Base-by-base conservation (phyloP, 805 yeast species). In the Sugiyamaella qingdaonensis region DNA sequence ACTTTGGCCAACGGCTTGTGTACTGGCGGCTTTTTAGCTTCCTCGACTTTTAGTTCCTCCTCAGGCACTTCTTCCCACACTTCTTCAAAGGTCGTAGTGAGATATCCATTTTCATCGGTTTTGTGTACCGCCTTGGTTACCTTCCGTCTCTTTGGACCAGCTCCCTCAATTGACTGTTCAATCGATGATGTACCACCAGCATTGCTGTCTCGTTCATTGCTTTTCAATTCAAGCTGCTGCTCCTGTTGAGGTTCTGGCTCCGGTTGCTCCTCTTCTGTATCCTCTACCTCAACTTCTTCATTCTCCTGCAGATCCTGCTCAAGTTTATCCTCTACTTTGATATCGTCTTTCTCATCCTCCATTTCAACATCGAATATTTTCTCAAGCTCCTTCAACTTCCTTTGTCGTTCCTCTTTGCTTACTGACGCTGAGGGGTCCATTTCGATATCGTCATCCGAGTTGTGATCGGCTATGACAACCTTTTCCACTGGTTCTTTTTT, bases 1-100 rank as follows among this genome's bases (percentile, higher is more conserved):
- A 54, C 49, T 32, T 51, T 45, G 2, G 54, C 47, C 7, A 48
- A 29, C 2, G 54, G 53, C 24, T 19, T 39, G 13, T 13, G 19
- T 16, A 10, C 13, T 7, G 43, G 24, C 21, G 41, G 36, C 35
- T 29, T 27, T 2, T 46, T 16, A 8, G 46, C 32, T 3, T 57
- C 49, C 19, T 31, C 33, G 13, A 16, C 19, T 39, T 46, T 19
- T 21, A 31, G 16, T 8, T 21, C 52, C 16, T 36, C 56, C 31
- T 59, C 60, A 1, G 57, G 45, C 19, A 36, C 51, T n/a, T 56
- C 42, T 34, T 54, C 58, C 54, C 57, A 57, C 10, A 29, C 56
- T 10, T 54, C 59, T 31, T 54, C 55, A 10, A 53, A 39, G 27
- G 41, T 46, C 2, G 61, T 54, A 10, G 48, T 55, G 11, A 56